These are phyloP conservation scores for Kodamaea jinghongensis DNA, from an alignment of 805 yeast species.

Conservation along the genomic window DNA sequence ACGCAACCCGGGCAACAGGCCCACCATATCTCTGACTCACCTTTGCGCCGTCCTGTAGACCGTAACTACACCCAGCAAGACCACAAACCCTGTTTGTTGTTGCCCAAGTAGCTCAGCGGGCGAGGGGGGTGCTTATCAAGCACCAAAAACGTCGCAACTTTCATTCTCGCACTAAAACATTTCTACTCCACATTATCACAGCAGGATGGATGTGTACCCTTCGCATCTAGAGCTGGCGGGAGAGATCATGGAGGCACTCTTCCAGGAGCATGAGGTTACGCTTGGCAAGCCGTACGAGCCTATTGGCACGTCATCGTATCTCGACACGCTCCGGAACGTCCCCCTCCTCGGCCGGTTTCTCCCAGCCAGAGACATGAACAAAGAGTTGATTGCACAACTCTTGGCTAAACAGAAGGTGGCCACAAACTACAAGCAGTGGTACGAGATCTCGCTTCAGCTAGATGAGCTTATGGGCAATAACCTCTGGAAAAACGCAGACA, in stretches of 20 bases:
- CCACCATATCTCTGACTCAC: too few species aligned
- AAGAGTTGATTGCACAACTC: slow-evolving; percentile 20
- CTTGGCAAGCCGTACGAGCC: not conserved
- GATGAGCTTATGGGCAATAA: slow-evolving; percentile 66
- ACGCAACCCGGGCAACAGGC: too few species aligned
- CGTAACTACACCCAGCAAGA: too few species aligned
- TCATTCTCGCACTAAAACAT: slow-evolving; percentile 1
- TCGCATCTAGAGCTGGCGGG: not conserved
- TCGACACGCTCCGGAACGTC: slow-evolving; percentile 2
- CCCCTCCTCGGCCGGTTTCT: slow-evolving; percentile 13
- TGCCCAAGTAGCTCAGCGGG: too few species aligned
- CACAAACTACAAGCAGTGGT: slow-evolving; percentile 63
- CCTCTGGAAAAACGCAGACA: slow-evolving; percentile 65
- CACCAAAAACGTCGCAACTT: too few species aligned
- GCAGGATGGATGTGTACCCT: slow-evolving; percentile 1
- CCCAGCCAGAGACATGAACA: slow-evolving; percentile 22
- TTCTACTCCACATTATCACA: slow-evolving; percentile 4
- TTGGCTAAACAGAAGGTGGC: slow-evolving; percentile 32
- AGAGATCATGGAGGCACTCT: slow-evolving; percentile 7
- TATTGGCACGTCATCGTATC: not conserved
- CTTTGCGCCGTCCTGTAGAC: too few species aligned
- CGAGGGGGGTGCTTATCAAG: too few species aligned
- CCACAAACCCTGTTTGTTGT: too few species aligned
- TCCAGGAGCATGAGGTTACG: slow-evolving; percentile 5
- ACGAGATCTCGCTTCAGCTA: slow-evolving; percentile 54